Evolutionary conservation across 176 grass and related monocot species (phyloP).

Genomic region (Ampelocalamus luodianensis): DNA sequence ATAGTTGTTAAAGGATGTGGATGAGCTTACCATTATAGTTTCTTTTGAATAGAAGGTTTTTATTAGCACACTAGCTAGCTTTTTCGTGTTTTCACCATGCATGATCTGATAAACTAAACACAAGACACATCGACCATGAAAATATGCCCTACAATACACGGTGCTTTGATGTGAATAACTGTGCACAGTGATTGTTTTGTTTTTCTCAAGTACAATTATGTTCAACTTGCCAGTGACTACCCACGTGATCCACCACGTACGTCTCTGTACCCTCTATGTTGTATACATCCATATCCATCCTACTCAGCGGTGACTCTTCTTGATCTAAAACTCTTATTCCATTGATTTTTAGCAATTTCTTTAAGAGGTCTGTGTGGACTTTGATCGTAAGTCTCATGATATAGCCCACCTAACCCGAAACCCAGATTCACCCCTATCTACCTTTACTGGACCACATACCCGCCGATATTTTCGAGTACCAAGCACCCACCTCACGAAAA

Average conservation of each 20-base stretch:
- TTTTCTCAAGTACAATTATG: neutral
- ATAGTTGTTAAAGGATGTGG: neutral
- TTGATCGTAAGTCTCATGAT: too few species aligned
- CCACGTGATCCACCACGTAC: slow-evolving; percentile 31
- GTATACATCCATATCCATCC: neutral
- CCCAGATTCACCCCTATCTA: neutral
- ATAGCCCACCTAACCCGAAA: too few species aligned
- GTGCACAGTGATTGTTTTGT: neutral
- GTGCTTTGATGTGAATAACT: neutral
- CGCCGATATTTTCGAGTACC: neutral
- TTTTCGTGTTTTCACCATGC: neutral
- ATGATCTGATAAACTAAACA: neutral
- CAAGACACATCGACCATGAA: too few species aligned
- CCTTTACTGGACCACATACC: neutral
- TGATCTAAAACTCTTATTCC: too few species aligned
- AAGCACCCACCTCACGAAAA: neutral
- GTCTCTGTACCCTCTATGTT: slow-evolving; percentile 7
- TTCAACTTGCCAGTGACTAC: neutral
- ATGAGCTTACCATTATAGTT: too few species aligned
- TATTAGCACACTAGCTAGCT: neutral
- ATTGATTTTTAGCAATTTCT: too few species aligned
- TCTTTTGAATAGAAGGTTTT: neutral
- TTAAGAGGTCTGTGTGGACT: too few species aligned
- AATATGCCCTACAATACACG: slow-evolving; percentile 5
- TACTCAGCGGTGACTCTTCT: neutral